Base-by-base conservation (phyloP, 2,329 filamentous ascomycete genomes). In the Botrytis byssoidea region DNA sequence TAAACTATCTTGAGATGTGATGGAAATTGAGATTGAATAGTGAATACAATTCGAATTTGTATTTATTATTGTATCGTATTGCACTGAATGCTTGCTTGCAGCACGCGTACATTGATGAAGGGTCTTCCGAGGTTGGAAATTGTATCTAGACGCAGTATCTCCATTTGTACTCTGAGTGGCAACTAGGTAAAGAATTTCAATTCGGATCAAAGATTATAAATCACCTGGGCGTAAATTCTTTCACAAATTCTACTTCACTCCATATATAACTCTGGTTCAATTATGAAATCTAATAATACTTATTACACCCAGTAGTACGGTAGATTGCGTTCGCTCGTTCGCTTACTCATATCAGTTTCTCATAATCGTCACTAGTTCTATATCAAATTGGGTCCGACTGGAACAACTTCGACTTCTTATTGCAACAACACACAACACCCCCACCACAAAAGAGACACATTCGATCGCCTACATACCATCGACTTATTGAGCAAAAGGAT, bases 351-450 rank as follows among this genome's bases (percentile, higher is more conserved):
- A 51, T 63, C 22, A 16, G 10, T 14, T 40, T 61, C 25, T 57
- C n/a, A 57, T 29, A 57, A 44, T 42, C 40, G 40, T 48, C 14
- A 32, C 7, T 48, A 35, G 18, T 35, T 67, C 40, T 37, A 69
- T 69, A 69, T 59, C 48, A 42, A 42, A 42, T 69, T 69, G 66
- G 66, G 66, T n/a, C 37, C 37, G 25, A n/a, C 25, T 29, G 14
- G 29, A 69, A 57, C 66, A 51, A 42, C 20, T 66, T 66, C 63
- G n/a, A 60, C 37, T n/a, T 67, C 18, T 63, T 42, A n/a, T n/a
- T 63, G 16, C 60, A 63, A 68, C 46, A 68, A 68, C 32, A 55
- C 48, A 68, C n/a, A 69, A 69, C n/a, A 16, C n/a, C 48, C 48
- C 66, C 51, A 57, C 48, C 37, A 57, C 46, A 55, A 55, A 42